These are phyloP conservation scores for Alternaria dauci DNA, from an alignment of 2,329 filamentous ascomycete species.

Conservation along the genomic window DNA sequence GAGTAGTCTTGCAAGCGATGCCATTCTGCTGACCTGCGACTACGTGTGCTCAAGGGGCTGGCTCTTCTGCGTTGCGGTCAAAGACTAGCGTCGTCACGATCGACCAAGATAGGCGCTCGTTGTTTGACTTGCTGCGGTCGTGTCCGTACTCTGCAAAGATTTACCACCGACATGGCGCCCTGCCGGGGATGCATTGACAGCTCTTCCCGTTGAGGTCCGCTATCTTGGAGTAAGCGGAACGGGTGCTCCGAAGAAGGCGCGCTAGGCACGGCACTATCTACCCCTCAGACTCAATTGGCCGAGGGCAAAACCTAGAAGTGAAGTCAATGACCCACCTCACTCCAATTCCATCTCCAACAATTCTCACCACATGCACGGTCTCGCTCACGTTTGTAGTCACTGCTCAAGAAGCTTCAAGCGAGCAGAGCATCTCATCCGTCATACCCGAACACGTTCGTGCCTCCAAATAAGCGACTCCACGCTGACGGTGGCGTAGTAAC, in stretches of 20 bases:
- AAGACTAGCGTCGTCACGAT: not conserved
- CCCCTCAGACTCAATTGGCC: slow-evolving; percentile 9
- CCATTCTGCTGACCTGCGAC: slow-evolving; percentile 10
- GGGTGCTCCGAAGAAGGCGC: not conserved
- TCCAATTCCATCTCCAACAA: slow-evolving; percentile 27
- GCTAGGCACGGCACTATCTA: slow-evolving; percentile 5
- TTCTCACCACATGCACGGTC: slow-evolving; percentile 34
- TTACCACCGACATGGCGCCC: not conserved
- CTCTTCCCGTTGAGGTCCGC: not conserved
- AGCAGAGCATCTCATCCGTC: slow-evolving; percentile 41
- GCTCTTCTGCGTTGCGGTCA: not conserved
- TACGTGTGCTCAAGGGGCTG: not conserved
- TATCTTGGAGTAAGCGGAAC: slow-evolving; percentile 7
- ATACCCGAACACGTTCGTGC: slow-evolving; percentile 43
- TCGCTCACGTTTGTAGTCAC: slow-evolving; percentile 36
- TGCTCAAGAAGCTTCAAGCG: slow-evolving; percentile 42
- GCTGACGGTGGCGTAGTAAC: slow-evolving; percentile 5
- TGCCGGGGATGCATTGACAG: not conserved
- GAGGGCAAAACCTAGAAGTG: slow-evolving; percentile 7
- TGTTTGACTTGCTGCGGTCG: not conserved
- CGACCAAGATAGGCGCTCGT: not conserved
- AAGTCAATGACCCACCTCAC: slow-evolving; percentile 12
- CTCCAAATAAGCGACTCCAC: slow-evolving; percentile 9
- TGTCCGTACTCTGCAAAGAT: not conserved
- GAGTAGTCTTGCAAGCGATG: slow-evolving; percentile 25